A percentile compares a stretch with the other conserved stretches of the same genome.
These are phyloP conservation scores for Fusarium napiforme DNA, from an alignment of 2,329 filamentous ascomycete species.

Conservation along the genomic window DNA sequence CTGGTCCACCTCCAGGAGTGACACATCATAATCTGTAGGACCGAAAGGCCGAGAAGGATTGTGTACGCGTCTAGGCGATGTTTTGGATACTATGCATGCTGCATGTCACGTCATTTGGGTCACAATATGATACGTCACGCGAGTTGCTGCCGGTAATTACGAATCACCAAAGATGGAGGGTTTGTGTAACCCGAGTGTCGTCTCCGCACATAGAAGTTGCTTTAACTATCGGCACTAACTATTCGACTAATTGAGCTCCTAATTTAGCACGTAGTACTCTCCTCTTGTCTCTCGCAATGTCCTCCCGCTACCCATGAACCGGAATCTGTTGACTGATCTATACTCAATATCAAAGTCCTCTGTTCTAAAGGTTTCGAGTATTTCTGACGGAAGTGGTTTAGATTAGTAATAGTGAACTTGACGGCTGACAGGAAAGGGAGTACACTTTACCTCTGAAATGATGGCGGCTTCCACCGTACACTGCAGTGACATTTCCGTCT, in stretches of 20 bases:
- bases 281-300: neutral
- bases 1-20: neutral
- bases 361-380: neutral
- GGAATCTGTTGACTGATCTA: neutral
- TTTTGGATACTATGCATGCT: neutral
- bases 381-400: neutral
- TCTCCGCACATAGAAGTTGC: no score
- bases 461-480: neutral
- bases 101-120: neutral
- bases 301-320: slow-evolving; percentile 1
- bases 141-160: neutral
- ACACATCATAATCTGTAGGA: neutral
- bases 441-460: neutral
- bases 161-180: neutral
- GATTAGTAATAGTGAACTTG: neutral
- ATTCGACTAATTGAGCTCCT: accelerated
- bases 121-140: neutral
- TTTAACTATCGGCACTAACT: neutral
- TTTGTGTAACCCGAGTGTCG: neutral
- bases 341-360: slow-evolving; percentile 6
- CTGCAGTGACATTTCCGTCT: neutral
- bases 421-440: accelerated
- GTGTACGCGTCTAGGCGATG: neutral
- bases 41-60: neutral
- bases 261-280: neutral